These are phyloP conservation scores for Dissophora ornata DNA, from an alignment of 192 early-diverging fungal species.

Conservation along the genomic window DNA sequence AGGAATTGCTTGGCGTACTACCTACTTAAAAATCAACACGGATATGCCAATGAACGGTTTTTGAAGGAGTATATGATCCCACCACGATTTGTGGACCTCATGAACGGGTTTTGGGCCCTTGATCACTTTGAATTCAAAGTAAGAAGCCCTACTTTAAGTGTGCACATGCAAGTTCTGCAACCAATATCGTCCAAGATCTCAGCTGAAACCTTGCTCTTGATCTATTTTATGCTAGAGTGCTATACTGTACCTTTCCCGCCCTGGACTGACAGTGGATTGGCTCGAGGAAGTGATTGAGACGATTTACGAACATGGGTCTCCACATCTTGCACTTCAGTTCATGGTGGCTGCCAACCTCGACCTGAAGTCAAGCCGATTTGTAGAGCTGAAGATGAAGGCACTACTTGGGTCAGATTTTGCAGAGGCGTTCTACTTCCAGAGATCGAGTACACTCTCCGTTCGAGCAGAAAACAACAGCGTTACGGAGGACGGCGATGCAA, in stretches of 20 bases:
- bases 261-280: constrained; percentile 50
- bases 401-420: constrained; percentile 35
- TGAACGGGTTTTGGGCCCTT: constrained; percentile 51
- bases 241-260: constrained; percentile 39
- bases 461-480: background rate
- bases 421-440: constrained; percentile 46
- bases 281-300: constrained; percentile 45
- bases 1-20: constrained; percentile 50
- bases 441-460: constrained; percentile 1
- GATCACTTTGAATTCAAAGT: constrained; percentile 55
- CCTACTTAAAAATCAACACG: constrained; percentile 41
- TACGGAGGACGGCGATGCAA: background rate
- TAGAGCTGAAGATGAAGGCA: constrained; percentile 36
- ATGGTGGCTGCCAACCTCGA: constrained; percentile 36
- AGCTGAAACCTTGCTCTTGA: no score
- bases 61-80: constrained; percentile 44
- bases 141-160: no score
- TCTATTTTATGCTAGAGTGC: constrained; percentile 22
- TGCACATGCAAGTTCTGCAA: no score
- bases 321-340: constrained; percentile 35
- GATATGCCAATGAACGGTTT: constrained; percentile 36
- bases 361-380: constrained; percentile 23
- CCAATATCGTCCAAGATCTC: no score
- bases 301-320: constrained; percentile 30
- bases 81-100: constrained; percentile 46